phyloP scores from a whole-genome alignment of 768 basidiomycete species.

The Mycena belliarum region DNA sequence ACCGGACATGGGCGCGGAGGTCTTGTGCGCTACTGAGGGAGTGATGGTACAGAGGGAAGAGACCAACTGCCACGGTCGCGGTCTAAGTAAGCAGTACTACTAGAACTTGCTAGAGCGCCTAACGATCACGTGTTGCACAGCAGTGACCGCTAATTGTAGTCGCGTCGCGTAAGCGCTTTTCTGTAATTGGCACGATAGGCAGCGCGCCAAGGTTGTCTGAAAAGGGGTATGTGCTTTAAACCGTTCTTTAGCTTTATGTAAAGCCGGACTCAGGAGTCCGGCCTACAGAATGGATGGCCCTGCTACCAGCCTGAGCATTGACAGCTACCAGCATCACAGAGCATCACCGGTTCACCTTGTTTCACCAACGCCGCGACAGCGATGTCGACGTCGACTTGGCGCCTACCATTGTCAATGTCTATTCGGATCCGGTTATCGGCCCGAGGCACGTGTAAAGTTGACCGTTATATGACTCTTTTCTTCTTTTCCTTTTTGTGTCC shows the following conservation, averaged over 20 bases:
- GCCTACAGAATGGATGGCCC: no score
- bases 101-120: neutral
- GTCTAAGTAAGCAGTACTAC: neutral
- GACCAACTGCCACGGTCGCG: neutral
- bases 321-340: no score
- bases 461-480: neutral
- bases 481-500: neutral
- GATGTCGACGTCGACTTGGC: no score
- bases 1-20: conserved; percentile 9
- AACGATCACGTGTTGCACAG: neutral
- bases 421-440: neutral
- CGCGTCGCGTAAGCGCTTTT: neutral
- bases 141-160: neutral
- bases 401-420: no score
- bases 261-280: no score
- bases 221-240: no score
- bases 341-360: no score
- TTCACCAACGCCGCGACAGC: no score
- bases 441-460: neutral
- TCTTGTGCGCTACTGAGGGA: neutral
- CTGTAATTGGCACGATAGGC: no score
- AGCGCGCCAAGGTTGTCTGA: no score
- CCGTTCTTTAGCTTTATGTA: no score
- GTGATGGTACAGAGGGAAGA: neutral
- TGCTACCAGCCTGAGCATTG: no score